Percentiles rank a stretch among this genome's conserved stretches.
phyloP scores from a whole-genome alignment of 2,329 filamentous ascomycete species.

The Penicillium sp. region DNA sequence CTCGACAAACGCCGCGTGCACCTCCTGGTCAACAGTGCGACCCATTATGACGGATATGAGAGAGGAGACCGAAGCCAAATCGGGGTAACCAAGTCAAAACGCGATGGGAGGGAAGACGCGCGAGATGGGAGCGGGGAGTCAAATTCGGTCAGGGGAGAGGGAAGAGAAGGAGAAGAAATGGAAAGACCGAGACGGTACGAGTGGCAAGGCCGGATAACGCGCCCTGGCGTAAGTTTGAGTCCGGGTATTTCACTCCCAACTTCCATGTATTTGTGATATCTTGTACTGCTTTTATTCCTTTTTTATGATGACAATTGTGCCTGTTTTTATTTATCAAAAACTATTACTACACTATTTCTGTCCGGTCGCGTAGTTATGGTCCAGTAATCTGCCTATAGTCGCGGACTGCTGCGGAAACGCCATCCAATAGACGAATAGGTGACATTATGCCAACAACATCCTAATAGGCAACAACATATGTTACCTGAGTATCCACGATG shows the following conservation, averaged over 20 bases:
- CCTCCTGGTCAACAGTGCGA: constrained; percentile 50
- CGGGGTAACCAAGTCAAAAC: not conserved
- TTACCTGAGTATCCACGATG: not conserved
- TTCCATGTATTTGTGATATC: not conserved
- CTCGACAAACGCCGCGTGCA: constrained; percentile 51
- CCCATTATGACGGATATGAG: constrained; percentile 40
- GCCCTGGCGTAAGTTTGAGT: constrained; percentile 22
- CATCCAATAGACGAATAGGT: constrained; percentile 5
- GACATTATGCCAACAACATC: not conserved
- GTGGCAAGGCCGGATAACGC: constrained; percentile 11
- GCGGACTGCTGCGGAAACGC: not conserved
- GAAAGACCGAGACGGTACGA: constrained; percentile 24
- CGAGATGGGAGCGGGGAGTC: constrained; percentile 7
- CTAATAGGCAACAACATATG: not conserved
- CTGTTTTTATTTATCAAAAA: not conserved
- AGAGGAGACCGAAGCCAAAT: not conserved
- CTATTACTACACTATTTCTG: not conserved
- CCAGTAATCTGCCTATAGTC: not conserved
- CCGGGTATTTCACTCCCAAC: constrained; percentile 10
- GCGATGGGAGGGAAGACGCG: constrained; percentile 8
- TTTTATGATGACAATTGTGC: not conserved
- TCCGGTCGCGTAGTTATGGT: not conserved
- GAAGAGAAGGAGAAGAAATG: constrained; percentile 19
- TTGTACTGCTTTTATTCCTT: not conserved
- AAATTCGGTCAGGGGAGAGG: constrained; percentile 12